Evolutionary conservation across 2,329 filamentous ascomycete species (phyloP), one percentile per base, ranked within the genome.

Genomic region (Zasmidium cellare): DNA sequence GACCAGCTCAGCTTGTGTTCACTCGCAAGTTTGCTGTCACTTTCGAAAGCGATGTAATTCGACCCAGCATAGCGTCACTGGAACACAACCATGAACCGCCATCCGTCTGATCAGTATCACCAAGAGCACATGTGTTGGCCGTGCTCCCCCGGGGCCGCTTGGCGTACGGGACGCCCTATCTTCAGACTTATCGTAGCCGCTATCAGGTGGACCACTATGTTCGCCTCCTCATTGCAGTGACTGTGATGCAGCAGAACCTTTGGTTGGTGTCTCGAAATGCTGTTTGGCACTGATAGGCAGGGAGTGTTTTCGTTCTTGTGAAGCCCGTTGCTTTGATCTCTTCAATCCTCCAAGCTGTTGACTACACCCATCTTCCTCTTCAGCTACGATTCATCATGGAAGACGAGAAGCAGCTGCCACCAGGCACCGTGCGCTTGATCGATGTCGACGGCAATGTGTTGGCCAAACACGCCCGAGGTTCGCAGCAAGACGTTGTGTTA

Each of bases 351-450:
- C 25, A 11, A 28, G 25, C 19, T 22, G n/a, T 47, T 20, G 22
- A 7, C 3, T 16, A 3, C 16, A n/a, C 16, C n/a, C 5, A 16
- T 41, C 35, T 41, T 41, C 16, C 35, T 41, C n/a, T 41, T 41
- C 35, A 41, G 7, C 7, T 41, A 9, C n/a, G 16, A 46, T 18
- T 46, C n/a, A 24, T 24, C 14, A 56, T 51, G 54, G 47, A 35
- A n/a, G 47, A 51, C 47, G 47, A 56, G 25, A 51, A 46, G 24
- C n/a, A n/a, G 20, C 46, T 63, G 7, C 60, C 61, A 20, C 76
- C 76, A 2, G 76, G 76, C n/a, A 79, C 76, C 1, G 72, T 78
- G 1, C 75, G 77, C 52, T 66, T 79, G 9, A 71, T 78, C 18
- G 76, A 79, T 55, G 57, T 74, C 7, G 67, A 75, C 9, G 71